These are phyloP conservation scores for Hypseocharis bilobata DNA, from an alignment of 441 rosid genomes.

Conservation along the genomic window DNA sequence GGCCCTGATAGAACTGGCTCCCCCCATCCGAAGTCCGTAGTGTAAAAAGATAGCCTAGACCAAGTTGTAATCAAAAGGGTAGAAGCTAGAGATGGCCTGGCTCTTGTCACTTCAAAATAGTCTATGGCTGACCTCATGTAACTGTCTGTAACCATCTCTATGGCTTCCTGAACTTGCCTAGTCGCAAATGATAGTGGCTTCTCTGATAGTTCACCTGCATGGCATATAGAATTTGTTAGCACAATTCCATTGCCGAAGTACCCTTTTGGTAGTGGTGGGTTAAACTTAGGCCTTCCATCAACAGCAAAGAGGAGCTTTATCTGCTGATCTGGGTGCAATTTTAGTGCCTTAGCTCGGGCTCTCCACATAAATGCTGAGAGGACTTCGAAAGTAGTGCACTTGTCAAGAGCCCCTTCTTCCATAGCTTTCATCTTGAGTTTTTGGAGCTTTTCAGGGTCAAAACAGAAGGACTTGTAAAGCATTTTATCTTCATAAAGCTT, in stretches of 20 bases:
- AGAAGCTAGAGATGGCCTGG: slow-evolving; percentile 67
- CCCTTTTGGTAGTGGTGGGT: slow-evolving; percentile 66
- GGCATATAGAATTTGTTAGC: slow-evolving; percentile 46
- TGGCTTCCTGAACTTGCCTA: slow-evolving; percentile 53
- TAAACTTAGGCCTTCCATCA: slow-evolving; percentile 60
- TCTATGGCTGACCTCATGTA: slow-evolving; percentile 86
- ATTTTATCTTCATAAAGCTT: slow-evolving; percentile 48
- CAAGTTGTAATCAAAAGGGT: slow-evolving; percentile 70
- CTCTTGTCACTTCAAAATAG: slow-evolving; percentile 68
- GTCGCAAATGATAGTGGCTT: slow-evolving; percentile 49
- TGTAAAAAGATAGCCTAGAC: slow-evolving; percentile 63
- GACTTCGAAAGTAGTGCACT: slow-evolving; percentile 62
- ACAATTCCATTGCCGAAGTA: slow-evolving; percentile 75
- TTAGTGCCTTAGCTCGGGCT: slow-evolving; percentile 60
- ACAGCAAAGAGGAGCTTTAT: slow-evolving; percentile 74
- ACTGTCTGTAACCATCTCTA: slow-evolving; percentile 56
- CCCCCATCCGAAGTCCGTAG: slow-evolving; percentile 84
- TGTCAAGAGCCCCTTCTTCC: slow-evolving; percentile 41
- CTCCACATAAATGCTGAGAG: slow-evolving; percentile 76
- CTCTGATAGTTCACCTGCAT: slow-evolving; percentile 51
- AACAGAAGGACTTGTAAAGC: slow-evolving; percentile 58
- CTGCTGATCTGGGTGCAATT: slow-evolving; percentile 47
- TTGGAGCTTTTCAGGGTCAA: slow-evolving; percentile 53
- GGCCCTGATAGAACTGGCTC: slow-evolving; percentile 70
- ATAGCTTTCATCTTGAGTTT: slow-evolving; percentile 44